A percentile compares a stretch with the other conserved stretches of the same genome.
phyloP scores from a whole-genome alignment of 2,329 filamentous ascomycete genomes.

The Fusarium coicis region DNA sequence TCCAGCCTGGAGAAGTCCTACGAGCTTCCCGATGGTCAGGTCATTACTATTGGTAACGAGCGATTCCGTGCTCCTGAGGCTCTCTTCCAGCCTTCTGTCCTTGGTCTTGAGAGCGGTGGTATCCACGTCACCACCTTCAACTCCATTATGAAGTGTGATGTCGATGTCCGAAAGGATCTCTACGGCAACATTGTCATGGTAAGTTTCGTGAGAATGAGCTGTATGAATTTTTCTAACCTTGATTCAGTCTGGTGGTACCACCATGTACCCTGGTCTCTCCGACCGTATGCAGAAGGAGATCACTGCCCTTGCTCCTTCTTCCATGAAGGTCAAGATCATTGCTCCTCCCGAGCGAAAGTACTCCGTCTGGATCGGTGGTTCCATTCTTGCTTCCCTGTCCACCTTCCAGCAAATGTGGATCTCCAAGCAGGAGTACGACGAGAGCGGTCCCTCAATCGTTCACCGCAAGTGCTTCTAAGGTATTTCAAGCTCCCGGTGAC shows the following conservation, averaged over 20 bases:
- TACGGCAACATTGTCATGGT: constrained; percentile 99
- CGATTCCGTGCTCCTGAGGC: constrained; percentile 99
- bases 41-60: constrained; percentile 99
- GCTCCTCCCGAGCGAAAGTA: constrained; percentile 99
- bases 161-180: constrained; percentile 99
- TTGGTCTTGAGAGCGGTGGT: constrained; percentile 98
- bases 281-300: constrained; percentile 99
- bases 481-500: constrained; percentile 49
- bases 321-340: constrained; percentile 99
- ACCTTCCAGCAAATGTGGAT: constrained; percentile 99
- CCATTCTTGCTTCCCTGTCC: constrained; percentile 98
- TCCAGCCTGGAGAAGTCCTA: constrained; percentile 99
- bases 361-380: constrained; percentile 99
- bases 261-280: constrained; percentile 99
- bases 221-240: constrained; percentile 46
- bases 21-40: constrained; percentile 98
- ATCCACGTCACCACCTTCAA: constrained; percentile 99
- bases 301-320: constrained; percentile 97
- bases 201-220: constrained; percentile 55
- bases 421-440: constrained; percentile 99
- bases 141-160: constrained; percentile 99
- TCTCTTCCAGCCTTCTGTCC: constrained; percentile 98
- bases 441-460: constrained; percentile 98
- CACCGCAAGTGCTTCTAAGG: constrained; percentile 99
- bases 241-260: constrained; percentile 95